Base-by-base conservation (phyloP, 2,329 filamentous ascomycete genomes). In the Monosporascus sp. region DNA sequence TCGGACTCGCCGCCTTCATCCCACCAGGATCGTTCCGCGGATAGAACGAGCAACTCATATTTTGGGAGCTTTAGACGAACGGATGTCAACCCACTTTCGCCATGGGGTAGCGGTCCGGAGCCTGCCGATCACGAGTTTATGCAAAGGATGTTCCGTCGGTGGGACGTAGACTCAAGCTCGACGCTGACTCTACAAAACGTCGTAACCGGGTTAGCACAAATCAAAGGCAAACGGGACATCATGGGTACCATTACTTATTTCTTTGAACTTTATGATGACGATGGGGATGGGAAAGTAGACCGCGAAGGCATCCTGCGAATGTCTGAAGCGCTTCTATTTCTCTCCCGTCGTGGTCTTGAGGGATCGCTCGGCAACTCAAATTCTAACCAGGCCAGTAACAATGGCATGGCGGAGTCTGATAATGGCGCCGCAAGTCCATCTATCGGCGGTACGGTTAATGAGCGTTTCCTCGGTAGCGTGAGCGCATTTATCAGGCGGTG, bases 171-270 rank as follows among this genome's bases (percentile, higher is more conserved):
- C 56, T 83, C 83, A 50, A 84, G 81, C 31, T 86, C 86, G n/a
- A 84, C 86, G 1, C 73, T 99, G 57, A 95, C 86, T 18, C 74
- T 99, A 48, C 91, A 96, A 65, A 90, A 97, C 61, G 90, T 99
- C 2, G 94, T 97, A 5, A 88, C 87, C 18, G 94, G 94, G 0
- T 77, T 99, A 46, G 92, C 93, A 2, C 84, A 89, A 15, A 90
- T 99, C 65, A 97, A 96, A 69, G 93, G 94, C 8, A 91, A 88
- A 51, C 86, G 87, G 47, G 94, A 99, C 70, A 97, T 99, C 60
- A 97, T 99, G 93, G 90, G 90, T 31, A 94, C 89, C 54, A 97
- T 99, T 65, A 94, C 86, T 55, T 97, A 97, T 72, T 97, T 99
- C 70, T 99, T 99, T 62, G 90, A 97, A 64, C 82, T 99, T 0